Evolutionary conservation across 495 filamentous ascomycete species (phyloP), one percentile per base, ranked within the genome.

Genomic region (Aspergillus cristatus): DNA sequence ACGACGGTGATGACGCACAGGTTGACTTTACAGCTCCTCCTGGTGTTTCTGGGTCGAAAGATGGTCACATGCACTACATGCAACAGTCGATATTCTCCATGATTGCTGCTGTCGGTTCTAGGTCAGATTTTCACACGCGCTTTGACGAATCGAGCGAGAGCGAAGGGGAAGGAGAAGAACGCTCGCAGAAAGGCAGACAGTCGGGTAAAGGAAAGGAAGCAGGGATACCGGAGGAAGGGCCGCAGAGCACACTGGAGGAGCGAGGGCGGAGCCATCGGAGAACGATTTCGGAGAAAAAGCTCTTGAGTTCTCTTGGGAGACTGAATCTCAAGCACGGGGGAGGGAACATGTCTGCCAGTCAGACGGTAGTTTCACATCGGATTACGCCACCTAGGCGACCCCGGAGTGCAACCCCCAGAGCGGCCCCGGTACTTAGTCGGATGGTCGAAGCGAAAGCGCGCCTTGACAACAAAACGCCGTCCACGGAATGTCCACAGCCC

Each of bases 81-180:
- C 90, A 96, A 59, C 89, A 96, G 63, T 90, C 85, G 34, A 74
- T 98, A 35, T 94, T 96, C 59, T 88, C 86, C 36, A 73, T 98
- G 61, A 89, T 98, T 43, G 85, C 89, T 12, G 83, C 86, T n/a
- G 87, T 86, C 28, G 86, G 86, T 5, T 85, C 84, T 37, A 75
- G 75, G 33, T 79, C 79, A 14, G 81, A 90, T 53, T 85, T 90
- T 54, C 77, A 81, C 54, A 72, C 81, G 36, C 74, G 83, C 24
- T 91, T 94, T 53, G 84, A 91, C 45, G 81, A 78, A 18, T 82
- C 77, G 22, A 89, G 84, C 40, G 89, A 90, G 41, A 88, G 87
- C 38, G 81, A 85, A 24, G 79, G 73, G 12, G 80, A 76, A 7
- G 52, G 70, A 6, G 55, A 62, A 13, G 48, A 47, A 26, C 40